A percentile compares a stretch with the other conserved stretches of the same genome.
Evolutionary conservation across 108 stramenopile genomes (phyloP).

Genomic region (Cyclotella sp.): DNA sequence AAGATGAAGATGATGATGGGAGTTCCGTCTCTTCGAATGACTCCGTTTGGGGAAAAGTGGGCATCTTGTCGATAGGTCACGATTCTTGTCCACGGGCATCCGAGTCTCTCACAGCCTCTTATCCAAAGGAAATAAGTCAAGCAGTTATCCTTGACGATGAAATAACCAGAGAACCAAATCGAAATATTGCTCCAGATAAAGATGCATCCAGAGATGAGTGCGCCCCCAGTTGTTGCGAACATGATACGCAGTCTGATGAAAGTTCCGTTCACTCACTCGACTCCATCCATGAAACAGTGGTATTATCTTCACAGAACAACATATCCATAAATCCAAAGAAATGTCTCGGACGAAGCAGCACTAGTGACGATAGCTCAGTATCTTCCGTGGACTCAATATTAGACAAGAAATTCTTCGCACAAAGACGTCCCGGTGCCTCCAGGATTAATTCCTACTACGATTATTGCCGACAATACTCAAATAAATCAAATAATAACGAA

Average conservation of each 20-base stretch:
- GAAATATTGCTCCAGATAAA: too few species aligned
- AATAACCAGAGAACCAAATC: too few species aligned
- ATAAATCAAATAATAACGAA: not conserved
- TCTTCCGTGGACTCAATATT: conserved; percentile 8
- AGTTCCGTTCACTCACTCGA: too few species aligned
- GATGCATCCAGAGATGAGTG: too few species aligned
- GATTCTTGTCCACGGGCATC: not conserved
- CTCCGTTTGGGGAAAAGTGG: conserved; percentile 28
- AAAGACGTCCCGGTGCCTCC: not conserved
- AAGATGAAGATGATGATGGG: conserved; percentile 5
- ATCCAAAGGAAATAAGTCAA: too few species aligned
- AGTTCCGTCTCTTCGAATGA: conserved; percentile 30
- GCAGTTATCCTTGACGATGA: too few species aligned
- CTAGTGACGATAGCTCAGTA: not conserved
- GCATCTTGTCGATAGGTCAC: not conserved
- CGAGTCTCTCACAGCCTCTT: not conserved
- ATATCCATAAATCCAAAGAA: not conserved
- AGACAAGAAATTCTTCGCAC: not conserved
- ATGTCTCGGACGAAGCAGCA: not conserved
- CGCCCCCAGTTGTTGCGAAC: too few species aligned
- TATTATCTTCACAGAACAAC: not conserved
- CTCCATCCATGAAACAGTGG: too few species aligned
- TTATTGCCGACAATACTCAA: conserved; percentile 11
- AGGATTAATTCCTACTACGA: conserved; percentile 7
- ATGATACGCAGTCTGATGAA: too few species aligned